These are phyloP conservation scores for Cicer yamashitae DNA, from an alignment of 306 rosid species.

Conservation along the genomic window DNA sequence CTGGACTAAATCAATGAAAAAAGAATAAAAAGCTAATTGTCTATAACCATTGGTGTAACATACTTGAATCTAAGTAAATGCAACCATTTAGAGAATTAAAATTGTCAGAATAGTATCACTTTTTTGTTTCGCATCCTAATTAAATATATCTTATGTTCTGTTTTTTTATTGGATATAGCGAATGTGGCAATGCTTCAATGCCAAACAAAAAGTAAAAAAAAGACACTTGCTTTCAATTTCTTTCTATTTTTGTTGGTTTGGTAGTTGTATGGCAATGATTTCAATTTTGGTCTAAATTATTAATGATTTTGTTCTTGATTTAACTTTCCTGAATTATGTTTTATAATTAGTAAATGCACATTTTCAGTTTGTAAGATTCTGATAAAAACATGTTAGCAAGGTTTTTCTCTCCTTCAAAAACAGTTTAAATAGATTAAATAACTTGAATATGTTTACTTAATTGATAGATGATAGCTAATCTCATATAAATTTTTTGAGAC, in stretches of 20 bases:
- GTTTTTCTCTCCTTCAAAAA: too few relatives aligned
- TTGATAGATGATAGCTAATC: too few relatives aligned
- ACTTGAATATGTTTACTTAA: not conserved
- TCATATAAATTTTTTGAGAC: too few relatives aligned
- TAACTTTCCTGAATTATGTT: not conserved
- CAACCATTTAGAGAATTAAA: not conserved
- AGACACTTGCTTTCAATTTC: not conserved
- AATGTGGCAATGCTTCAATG: too few relatives aligned
- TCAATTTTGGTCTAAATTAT: not conserved
- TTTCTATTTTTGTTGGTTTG: not conserved
- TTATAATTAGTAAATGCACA: not conserved
- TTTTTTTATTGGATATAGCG: too few relatives aligned
- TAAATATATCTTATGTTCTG: not conserved
- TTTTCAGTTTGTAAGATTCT: not conserved
- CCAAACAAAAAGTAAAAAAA: not conserved
- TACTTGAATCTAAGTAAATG: constrained; percentile 11
- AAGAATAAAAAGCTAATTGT: not conserved
- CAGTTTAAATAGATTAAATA: not conserved
- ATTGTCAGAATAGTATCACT: not conserved
- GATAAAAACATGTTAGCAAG: not conserved
- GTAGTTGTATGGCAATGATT: not conserved
- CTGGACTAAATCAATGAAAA: constrained; percentile 1
- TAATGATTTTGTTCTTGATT: not conserved
- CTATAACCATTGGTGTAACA: constrained; percentile 18
- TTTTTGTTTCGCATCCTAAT: not conserved